Evolutionary conservation across 805 yeast genomes (phyloP).

Genomic region (Komagataella populi): DNA sequence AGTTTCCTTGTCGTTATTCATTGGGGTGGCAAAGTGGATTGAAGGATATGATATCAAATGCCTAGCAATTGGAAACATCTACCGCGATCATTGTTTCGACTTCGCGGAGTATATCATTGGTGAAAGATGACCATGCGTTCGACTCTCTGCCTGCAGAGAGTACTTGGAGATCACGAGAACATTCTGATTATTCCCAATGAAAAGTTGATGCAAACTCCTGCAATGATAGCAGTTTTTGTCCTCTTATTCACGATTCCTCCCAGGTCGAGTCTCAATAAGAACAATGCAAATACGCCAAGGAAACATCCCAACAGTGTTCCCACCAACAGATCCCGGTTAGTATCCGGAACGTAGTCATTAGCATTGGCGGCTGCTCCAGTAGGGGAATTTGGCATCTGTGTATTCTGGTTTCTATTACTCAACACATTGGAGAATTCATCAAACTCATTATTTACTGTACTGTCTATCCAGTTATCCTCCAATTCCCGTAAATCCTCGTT

Average conservation of each 20-base stretch:
- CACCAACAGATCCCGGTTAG: constrained; percentile 51
- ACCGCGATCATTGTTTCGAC: neutral
- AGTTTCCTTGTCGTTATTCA: constrained; percentile 15
- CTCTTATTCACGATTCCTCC: constrained; percentile 45
- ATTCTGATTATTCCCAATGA: constrained; percentile 47
- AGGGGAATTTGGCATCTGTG: neutral
- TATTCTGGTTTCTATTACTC: constrained; percentile 1
- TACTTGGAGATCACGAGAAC: constrained; percentile 17
- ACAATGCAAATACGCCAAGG: constrained; percentile 58
- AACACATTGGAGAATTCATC: constrained; percentile 27
- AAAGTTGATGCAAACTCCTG: constrained; percentile 59
- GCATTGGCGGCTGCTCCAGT: constrained; percentile 2
- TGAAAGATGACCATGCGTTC: constrained; percentile 1
- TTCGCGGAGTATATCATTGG: neutral
- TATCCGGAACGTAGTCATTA: constrained; percentile 12
- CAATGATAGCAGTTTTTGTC: constrained; percentile 54
- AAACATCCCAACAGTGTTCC: constrained; percentile 67
- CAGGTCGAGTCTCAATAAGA: constrained; percentile 43
- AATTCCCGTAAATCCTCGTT: constrained; percentile 42
- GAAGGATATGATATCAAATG: neutral
- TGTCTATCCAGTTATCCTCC: constrained; percentile 85
- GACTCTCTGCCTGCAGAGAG: neutral
- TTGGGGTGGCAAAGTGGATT: constrained; percentile 1
- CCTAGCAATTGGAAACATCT: neutral
- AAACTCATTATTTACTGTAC: constrained; percentile 44